Evolutionary conservation across 306 rosid species (phyloP).

Genomic region (Sphenostylis stenocarpa): DNA sequence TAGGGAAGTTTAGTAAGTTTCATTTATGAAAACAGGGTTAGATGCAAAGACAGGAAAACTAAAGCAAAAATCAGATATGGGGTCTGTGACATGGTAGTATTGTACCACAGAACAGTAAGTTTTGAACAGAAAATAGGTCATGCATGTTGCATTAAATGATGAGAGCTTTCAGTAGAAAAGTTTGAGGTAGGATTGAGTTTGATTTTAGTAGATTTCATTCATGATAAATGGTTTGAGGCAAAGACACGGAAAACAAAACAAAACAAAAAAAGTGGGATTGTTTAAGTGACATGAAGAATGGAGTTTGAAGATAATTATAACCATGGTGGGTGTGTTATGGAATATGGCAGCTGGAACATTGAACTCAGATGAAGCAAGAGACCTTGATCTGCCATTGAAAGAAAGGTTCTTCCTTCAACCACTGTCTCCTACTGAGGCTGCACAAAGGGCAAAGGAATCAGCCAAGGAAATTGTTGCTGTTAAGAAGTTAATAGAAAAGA

Average conservation of each 20-base stretch:
- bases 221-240: background rate
- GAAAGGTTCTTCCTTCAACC: slow-evolving; percentile 84
- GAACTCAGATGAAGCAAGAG: slow-evolving; percentile 89
- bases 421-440: slow-evolving; percentile 65
- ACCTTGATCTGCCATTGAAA: slow-evolving; percentile 71
- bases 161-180: background rate
- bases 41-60: background rate
- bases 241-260: background rate
- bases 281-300: background rate
- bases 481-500: slow-evolving; percentile 75
- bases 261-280: background rate
- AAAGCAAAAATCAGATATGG: background rate
- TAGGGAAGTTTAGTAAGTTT: background rate
- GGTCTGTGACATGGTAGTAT: background rate
- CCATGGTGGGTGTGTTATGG: slow-evolving; percentile 16
- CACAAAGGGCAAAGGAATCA: slow-evolving; percentile 79
- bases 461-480: slow-evolving; percentile 84
- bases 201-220: background rate
- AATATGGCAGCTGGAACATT: slow-evolving; percentile 81
- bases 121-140: background rate
- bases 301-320: slow-evolving; percentile 12
- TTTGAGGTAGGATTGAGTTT: background rate
- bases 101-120: background rate
- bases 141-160: background rate
- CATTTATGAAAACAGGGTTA: background rate